Conservation (phyloP, 2,329 filamentous ascomycete genomes). For the Fusarium pseudonygamai region DNA sequence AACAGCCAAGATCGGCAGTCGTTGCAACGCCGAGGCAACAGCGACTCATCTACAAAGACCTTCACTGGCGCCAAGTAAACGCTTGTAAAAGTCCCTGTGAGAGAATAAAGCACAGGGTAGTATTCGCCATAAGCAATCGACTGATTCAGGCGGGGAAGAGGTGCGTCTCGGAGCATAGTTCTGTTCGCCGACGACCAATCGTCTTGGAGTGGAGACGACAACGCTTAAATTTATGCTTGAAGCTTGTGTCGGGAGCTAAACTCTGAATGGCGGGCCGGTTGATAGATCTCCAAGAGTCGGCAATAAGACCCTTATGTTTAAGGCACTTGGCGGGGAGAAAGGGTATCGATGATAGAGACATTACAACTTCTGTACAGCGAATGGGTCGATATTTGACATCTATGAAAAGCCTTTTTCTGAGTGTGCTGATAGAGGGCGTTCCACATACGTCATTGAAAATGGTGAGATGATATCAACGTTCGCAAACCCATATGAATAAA, state of each 20-base stretch:
- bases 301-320: constrained; percentile 6
- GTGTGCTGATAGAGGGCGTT: rapidly evolving
- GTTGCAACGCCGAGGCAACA: too few relatives aligned
- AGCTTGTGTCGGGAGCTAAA: constrained; percentile 22
- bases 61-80: neutral
- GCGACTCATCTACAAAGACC: neutral
- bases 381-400: rapidly evolving
- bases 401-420: rapidly evolving
- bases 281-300: constrained; percentile 15
- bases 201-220: neutral
- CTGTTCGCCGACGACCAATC: constrained; percentile 25
- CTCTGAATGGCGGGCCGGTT: constrained; percentile 16
- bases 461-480: neutral
- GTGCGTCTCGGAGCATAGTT: constrained; percentile 23
- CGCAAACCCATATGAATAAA: neutral
- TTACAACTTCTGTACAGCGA: rapidly evolving
- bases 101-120: neutral
- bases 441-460: neutral
- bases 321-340: neutral
- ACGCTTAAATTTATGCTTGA: constrained; percentile 6
- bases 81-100: neutral
- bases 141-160: constrained; percentile 17
- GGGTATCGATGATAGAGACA: rapidly evolving
- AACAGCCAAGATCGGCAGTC: constrained; percentile 3
- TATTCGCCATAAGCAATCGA: constrained; percentile 13